A percentile compares a stretch with the other conserved stretches of the same genome.
Conservation (phyloP, 2,329 filamentous ascomycete species). For the Amesomyces nigricolor region DNA sequence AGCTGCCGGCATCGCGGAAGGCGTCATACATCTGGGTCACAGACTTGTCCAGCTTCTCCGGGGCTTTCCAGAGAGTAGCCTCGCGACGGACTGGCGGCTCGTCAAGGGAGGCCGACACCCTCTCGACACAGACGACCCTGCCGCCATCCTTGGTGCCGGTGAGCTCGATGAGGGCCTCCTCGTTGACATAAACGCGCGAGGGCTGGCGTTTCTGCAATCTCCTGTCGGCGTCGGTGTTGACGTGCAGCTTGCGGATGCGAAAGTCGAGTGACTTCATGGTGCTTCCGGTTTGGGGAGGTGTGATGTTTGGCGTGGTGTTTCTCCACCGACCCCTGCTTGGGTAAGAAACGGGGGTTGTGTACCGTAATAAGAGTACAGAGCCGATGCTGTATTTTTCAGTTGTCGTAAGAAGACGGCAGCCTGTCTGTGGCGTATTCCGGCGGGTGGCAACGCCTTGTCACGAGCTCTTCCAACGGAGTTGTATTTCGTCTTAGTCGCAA, state of each 20-base stretch:
- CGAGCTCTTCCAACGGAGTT: no score
- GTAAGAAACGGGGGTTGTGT: not conserved
- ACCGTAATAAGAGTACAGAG: no score
- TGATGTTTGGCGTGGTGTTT: not conserved
- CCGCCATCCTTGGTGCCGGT: slow-evolving; percentile 41
- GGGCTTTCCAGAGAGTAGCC: slow-evolving; percentile 46
- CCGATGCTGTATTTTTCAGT: no score
- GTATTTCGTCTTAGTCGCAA: no score
- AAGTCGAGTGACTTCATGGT: slow-evolving; percentile 27
- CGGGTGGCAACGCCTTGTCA: no score
- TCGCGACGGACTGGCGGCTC: slow-evolving; percentile 32
- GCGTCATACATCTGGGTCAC: slow-evolving; percentile 67
- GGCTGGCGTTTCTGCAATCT: slow-evolving; percentile 32
- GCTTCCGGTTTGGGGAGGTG: not conserved
- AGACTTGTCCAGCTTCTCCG: slow-evolving; percentile 57
- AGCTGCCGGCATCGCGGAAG: slow-evolving; percentile 65
- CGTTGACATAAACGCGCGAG: slow-evolving; percentile 44
- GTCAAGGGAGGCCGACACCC: slow-evolving; percentile 15
- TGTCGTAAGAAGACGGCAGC: no score
- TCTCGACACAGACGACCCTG: slow-evolving; percentile 29
- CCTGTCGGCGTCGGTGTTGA: slow-evolving; percentile 25
- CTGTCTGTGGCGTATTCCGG: no score
- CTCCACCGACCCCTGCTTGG: not conserved
- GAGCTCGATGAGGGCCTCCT: slow-evolving; percentile 41
- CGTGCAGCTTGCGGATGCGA: slow-evolving; percentile 26